A percentile compares a stretch with the other conserved stretches of the same genome.
These are phyloP conservation scores for Trichosporon faecale DNA, from an alignment of 1,284 basidiomycete genomes.

Conservation along the genomic window DNA sequence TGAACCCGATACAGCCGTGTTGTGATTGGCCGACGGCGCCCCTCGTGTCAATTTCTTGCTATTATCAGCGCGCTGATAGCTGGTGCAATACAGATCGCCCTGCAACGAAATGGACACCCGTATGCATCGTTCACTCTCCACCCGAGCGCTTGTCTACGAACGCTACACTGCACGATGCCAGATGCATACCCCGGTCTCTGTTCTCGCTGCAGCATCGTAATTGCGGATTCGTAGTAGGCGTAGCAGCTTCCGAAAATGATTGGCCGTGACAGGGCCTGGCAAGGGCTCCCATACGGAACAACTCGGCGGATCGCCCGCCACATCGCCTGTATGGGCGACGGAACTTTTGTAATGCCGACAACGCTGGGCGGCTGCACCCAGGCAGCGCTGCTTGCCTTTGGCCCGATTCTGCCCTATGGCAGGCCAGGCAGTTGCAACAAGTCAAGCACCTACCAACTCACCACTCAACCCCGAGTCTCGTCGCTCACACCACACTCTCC, in stretches of 20 bases:
- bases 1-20: neutral
- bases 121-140: neutral
- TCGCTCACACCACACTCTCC: slow-evolving; percentile 17
- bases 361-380: neutral
- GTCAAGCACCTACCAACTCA: slow-evolving; percentile 13
- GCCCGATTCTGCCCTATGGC: slow-evolving; percentile 10
- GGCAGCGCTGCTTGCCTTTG: slow-evolving; percentile 5
- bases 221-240: slow-evolving; percentile 1
- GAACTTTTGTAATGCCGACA: neutral
- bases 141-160: neutral
- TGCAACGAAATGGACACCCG: neutral
- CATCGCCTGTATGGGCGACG: slow-evolving; percentile 1
- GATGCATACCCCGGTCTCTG: neutral
- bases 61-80: slow-evolving; percentile 2
- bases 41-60: neutral
- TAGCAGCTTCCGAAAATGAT: neutral
- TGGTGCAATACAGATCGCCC: neutral
- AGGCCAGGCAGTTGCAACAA: neutral
- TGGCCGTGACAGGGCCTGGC: neutral
- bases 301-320: slow-evolving; percentile 4
- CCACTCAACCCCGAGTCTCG: neutral
- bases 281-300: neutral
- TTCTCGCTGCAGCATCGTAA: neutral
- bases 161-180: neutral
- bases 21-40: neutral